phyloP scores from a whole-genome alignment of 345 rosid species.

The Acer campestre region DNA sequence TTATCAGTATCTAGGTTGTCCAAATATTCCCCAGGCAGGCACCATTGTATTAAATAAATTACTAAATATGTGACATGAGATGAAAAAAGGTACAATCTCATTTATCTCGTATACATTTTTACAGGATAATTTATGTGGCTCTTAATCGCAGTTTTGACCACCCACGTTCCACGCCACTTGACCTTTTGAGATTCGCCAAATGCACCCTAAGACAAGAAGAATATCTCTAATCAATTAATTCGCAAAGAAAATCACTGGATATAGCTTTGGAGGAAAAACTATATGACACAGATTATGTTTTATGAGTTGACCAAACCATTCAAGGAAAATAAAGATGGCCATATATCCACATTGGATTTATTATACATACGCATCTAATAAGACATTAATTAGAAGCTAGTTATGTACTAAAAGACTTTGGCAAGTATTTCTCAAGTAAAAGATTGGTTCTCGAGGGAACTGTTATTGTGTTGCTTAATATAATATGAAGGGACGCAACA shows the following conservation, averaged over 20 bases:
- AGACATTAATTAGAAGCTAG: background rate
- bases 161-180: conserved; percentile 74
- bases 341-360: background rate
- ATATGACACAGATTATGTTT: background rate
- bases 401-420: too few relatives aligned
- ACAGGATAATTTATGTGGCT: conserved; percentile 45
- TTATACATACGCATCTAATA: background rate
- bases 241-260: background rate
- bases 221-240: background rate
- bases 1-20: conserved; percentile 6
- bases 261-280: background rate
- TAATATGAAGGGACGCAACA: too few relatives aligned
- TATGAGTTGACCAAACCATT: background rate
- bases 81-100: background rate
- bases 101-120: conserved; percentile 35
- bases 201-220: conserved; percentile 40
- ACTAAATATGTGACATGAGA: background rate
- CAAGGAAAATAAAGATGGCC: background rate
- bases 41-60: background rate
- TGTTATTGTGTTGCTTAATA: too few relatives aligned
- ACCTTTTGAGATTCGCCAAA: conserved; percentile 57
- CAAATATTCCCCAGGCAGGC: background rate
- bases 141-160: conserved; percentile 55
- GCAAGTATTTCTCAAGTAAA: too few relatives aligned
- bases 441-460: too few relatives aligned